phyloP scores from a whole-genome alignment of 176 grass and related monocot species.

The Paspalum notatum region DNA sequence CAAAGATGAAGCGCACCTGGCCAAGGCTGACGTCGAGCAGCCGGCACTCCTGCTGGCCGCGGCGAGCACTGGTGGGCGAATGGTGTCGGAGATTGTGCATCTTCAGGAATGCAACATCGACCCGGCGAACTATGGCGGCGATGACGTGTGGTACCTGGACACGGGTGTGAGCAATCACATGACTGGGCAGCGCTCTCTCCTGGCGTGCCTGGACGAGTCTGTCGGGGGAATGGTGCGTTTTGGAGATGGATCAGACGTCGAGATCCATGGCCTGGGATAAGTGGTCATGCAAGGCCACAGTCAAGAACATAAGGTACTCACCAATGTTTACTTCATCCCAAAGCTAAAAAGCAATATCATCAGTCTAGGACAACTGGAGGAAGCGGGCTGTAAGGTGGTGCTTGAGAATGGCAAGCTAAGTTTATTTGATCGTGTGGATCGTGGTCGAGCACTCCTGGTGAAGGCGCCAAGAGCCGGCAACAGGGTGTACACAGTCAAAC shows the following conservation, averaged over 20 bases:
- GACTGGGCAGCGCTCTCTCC: background rate
- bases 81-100: background rate
- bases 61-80: no score
- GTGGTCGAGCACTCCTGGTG: rapidly evolving
- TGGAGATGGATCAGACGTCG: background rate
- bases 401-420: background rate
- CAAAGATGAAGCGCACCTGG: background rate
- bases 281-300: background rate
- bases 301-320: background rate
- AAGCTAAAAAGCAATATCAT: background rate
- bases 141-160: background rate
- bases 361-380: background rate
- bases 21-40: background rate
- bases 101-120: background rate
- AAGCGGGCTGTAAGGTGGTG: background rate
- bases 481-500: background rate
- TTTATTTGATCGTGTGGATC: no score
- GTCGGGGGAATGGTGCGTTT: background rate
- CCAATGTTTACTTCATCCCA: background rate
- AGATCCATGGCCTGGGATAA: background rate
- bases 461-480: background rate
- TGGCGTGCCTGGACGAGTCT: background rate
- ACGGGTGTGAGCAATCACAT: background rate
- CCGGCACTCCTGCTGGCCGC: background rate
- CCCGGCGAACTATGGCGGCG: background rate